Percentiles rank a stretch among this genome's conserved stretches.
Conservation (phyloP, 2,329 filamentous ascomycete species). For the Microsporum canis region DNA sequence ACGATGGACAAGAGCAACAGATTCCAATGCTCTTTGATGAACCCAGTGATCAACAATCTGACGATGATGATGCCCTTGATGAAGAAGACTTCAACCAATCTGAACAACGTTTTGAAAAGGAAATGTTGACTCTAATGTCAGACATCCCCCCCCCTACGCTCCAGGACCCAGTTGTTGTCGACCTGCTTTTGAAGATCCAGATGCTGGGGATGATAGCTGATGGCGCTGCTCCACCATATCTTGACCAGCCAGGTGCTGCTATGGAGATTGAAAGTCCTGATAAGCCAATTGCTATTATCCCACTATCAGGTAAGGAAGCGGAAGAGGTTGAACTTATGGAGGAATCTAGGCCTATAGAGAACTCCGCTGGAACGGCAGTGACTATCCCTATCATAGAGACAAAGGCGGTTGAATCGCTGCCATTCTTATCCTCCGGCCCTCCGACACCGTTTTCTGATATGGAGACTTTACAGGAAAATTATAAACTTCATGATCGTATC, state of each 20-base stretch:
- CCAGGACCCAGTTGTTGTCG: slow-evolving; percentile 32
- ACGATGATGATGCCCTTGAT: slow-evolving; percentile 37
- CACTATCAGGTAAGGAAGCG: slow-evolving; percentile 18
- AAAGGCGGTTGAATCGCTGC: slow-evolving; percentile 34
- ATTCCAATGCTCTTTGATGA: slow-evolving; percentile 23
- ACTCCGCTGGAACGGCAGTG: slow-evolving; percentile 1
- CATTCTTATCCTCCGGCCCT: slow-evolving; percentile 34
- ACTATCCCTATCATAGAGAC: slow-evolving; percentile 15
- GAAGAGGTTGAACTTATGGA: slow-evolving; percentile 14
- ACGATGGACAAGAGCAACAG: slow-evolving; percentile 10
- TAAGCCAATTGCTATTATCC: slow-evolving; percentile 13
- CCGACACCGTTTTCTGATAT: slow-evolving; percentile 36
- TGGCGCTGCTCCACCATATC: slow-evolving; percentile 21
- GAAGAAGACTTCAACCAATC: slow-evolving; percentile 38
- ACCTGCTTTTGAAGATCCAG: slow-evolving; percentile 34
- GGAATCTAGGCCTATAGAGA: neutral
- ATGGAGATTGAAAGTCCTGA: slow-evolving; percentile 14
- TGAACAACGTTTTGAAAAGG: slow-evolving; percentile 35
- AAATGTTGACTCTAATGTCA: slow-evolving; percentile 33
- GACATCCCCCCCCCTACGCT: slow-evolving; percentile 34
- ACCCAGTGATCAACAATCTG: slow-evolving; percentile 33
- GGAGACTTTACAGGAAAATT: slow-evolving; percentile 35
- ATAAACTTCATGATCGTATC: slow-evolving; percentile 27
- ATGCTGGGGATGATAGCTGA: slow-evolving; percentile 34
- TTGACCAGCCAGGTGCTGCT: slow-evolving; percentile 18